Percentiles rank a stretch among this genome's conserved stretches.
Evolutionary conservation across 257 asterid species (phyloP).

Genomic region (Fraxinus excelsior): DNA sequence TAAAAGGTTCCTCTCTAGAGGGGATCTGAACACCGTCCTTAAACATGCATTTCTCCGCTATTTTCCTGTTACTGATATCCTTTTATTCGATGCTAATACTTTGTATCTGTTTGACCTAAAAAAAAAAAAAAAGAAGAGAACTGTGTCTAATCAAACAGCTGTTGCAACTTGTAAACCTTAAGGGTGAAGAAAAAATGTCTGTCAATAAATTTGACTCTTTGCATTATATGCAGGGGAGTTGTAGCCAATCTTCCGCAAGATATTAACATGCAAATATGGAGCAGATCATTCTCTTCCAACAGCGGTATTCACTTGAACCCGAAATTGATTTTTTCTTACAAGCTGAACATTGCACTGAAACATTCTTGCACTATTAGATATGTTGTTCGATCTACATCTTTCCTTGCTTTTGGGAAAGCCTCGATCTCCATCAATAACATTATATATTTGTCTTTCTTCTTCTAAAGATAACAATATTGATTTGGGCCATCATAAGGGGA

Average conservation of each 20-base stretch:
- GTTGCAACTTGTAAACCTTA: too few relatives aligned
- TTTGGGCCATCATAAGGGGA: not conserved
- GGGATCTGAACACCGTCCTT: not conserved
- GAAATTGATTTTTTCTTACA: not conserved
- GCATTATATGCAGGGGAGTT: conserved; percentile 46
- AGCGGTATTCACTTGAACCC: conserved; percentile 45
- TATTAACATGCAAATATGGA: conserved; percentile 42
- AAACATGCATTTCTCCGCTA: not conserved
- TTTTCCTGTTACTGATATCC: not conserved
- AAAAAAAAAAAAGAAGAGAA: not conserved
- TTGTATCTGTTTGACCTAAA: not conserved
- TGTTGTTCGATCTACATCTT: not conserved
- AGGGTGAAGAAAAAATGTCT: not conserved
- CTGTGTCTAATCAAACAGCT: not conserved
- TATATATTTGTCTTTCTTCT: not conserved
- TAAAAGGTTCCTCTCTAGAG: not conserved
- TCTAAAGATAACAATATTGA: not conserved
- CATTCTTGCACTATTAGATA: conserved; percentile 9
- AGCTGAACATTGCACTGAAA: not conserved
- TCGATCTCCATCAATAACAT: not conserved
- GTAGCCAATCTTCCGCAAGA: conserved; percentile 33
- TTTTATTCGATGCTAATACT: not conserved
- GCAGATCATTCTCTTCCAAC: conserved; percentile 67
- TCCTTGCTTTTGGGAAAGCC: conserved; percentile 2
- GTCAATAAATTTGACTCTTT: conserved; percentile 12